Base-by-base conservation (phyloP, 2,329 filamentous ascomycete species). In the Ramichloridium luteum region DNA sequence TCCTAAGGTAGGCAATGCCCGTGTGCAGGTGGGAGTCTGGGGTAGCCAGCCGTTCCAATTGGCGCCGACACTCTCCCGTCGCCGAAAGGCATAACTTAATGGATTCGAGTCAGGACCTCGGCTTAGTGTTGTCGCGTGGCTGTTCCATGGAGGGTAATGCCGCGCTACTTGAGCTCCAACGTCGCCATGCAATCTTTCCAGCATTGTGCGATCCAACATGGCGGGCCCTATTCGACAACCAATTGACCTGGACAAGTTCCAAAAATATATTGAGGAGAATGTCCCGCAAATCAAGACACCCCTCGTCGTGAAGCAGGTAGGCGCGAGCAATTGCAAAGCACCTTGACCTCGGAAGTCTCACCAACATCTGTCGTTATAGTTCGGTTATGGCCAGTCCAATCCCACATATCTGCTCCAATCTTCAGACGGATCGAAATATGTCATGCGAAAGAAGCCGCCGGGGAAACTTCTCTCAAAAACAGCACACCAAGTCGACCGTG, bases 371-470 rank as follows among this genome's bases (percentile, higher is more conserved):
- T 9, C 13, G 10, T 11, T 30, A 20, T 50, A 96, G 82, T 98
- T 96, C 55, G 84, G 86, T 49, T 96, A 92, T 56, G 90, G 90
- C 38, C 90, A 96, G 62, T 93, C 84, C 36, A 98, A 96, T 56
- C 90, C 90, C 27, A 98, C 90, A 2, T 98, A 96, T 62, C 83
- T 88, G 51, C 68, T 96, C 51, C 93, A 77, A 11, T 76, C 76
- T 31, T 67, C 74, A 43, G 67, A 75, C 53, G 74, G 76, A 31
- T 58, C 65, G 45, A 75, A 77, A 53, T 93, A 78, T 61, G 90
- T 98, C 18, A 72, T 96, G 65, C 83, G 90, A 56, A 96, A 98
- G 71, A 96, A 96, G 63, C 90, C 90, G 1, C 88, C 90, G n/a
- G 90, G 90, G 42, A 76, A 79, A 61, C 77, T 98, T 23, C 70